Percentiles rank a stretch among this genome's conserved stretches.
Evolutionary conservation across 2,329 filamentous ascomycete genomes (phyloP).

Genomic region (Aspergillus versicolor): DNA sequence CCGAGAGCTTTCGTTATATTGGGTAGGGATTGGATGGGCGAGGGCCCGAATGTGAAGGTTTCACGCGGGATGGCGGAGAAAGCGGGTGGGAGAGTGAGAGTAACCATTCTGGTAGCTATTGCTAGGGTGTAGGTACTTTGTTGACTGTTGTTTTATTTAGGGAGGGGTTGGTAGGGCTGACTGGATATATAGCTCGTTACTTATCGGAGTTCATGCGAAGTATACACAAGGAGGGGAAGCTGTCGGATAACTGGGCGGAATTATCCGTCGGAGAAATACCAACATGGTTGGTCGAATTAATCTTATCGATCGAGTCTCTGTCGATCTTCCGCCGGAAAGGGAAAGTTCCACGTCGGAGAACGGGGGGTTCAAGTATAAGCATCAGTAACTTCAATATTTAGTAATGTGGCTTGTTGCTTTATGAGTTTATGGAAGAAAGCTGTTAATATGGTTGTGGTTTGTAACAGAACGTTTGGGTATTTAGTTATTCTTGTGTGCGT

Average conservation of each 20-base stretch:
- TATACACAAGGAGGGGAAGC: background rate
- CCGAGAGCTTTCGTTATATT: constrained; percentile 11
- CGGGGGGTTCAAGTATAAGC: too few species aligned
- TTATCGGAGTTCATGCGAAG: background rate
- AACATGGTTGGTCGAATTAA: background rate
- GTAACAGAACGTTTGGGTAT: too few species aligned
- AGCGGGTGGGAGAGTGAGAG: background rate
- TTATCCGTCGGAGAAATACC: background rate
- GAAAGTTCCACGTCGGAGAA: background rate
- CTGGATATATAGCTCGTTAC: too few species aligned
- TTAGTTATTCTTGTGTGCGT: too few species aligned
- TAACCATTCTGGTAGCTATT: background rate
- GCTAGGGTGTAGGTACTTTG: background rate
- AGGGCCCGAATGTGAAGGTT: constrained; percentile 8
- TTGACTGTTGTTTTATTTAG: background rate
- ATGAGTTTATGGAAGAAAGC: too few species aligned
- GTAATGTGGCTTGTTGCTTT: too few species aligned
- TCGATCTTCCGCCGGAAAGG: background rate
- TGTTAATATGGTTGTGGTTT: too few species aligned
- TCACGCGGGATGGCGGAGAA: constrained; percentile 8
- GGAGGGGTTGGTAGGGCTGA: background rate
- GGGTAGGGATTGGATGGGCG: constrained; percentile 6
- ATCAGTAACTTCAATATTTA: too few species aligned
- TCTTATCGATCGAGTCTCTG: too few species aligned
- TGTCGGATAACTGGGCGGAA: background rate